Evolutionary conservation across 176 grass and related monocot genomes (phyloP).

Genomic region (Aegilops tauschii): DNA sequence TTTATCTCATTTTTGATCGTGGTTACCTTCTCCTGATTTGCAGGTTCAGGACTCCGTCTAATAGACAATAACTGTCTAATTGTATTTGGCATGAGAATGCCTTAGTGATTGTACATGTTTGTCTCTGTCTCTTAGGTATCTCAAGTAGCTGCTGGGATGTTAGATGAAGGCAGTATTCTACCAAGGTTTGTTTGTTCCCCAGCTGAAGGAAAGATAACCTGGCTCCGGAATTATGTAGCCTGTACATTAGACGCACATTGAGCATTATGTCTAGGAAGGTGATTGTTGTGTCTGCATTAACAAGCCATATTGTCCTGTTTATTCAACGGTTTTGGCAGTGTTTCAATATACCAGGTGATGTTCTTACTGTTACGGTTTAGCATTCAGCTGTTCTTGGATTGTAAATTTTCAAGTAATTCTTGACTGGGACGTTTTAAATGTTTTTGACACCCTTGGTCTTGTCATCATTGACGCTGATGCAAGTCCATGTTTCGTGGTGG

Average conservation of each 20-base stretch:
- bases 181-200: neutral
- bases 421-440: neutral
- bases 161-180: slow-evolving; percentile 17
- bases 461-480: neutral
- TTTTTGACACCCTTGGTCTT: neutral
- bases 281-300: slow-evolving; percentile 32
- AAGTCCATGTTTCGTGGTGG: neutral
- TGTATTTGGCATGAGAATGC: slow-evolving; percentile 39
- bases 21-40: slow-evolving; percentile 30
- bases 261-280: slow-evolving; percentile 33
- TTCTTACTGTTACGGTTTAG: neutral
- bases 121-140: slow-evolving; percentile 32
- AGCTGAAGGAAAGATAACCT: slow-evolving; percentile 19
- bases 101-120: slow-evolving; percentile 34
- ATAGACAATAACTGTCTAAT: slow-evolving; percentile 38
- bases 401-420: neutral
- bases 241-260: slow-evolving; percentile 49
- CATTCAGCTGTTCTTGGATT: neutral
- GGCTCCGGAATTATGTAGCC: slow-evolving; percentile 32
- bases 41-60: slow-evolving; percentile 38
- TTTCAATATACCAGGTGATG: slow-evolving; percentile 18
- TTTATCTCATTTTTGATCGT: slow-evolving; percentile 10
- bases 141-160: slow-evolving; percentile 24
- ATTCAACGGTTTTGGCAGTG: neutral
- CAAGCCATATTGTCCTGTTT: slow-evolving; percentile 4